A percentile compares a stretch with the other conserved stretches of the same genome.
Evolutionary conservation across 164 flowering plant genomes (phyloP).

Genomic region (Umbilicus rupestris): DNA sequence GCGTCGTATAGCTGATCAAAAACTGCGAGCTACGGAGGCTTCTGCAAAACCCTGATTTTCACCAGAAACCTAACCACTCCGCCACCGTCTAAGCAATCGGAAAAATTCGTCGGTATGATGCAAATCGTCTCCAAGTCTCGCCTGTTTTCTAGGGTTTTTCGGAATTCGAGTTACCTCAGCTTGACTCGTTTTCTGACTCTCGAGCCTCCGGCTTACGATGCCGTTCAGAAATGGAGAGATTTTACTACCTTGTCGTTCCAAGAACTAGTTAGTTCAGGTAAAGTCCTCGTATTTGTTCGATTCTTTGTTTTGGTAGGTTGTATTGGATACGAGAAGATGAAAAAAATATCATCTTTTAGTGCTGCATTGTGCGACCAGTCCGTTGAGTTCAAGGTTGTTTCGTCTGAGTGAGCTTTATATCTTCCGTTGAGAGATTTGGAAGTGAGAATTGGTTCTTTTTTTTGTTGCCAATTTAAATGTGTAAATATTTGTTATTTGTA

Average conservation of each 20-base stretch:
- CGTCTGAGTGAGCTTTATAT: no score
- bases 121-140: conserved; percentile 28
- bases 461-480: no score
- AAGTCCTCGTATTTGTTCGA: neutral
- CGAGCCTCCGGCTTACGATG: conserved; percentile 10
- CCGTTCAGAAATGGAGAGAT: conserved; percentile 15
- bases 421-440: no score
- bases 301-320: neutral
- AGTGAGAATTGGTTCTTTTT: no score
- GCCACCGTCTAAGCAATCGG: neutral
- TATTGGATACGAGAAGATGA: neutral
- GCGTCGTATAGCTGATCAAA: no score
- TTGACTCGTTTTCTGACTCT: conserved; percentile 18
- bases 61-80: no score
- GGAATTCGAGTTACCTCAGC: conserved; percentile 16
- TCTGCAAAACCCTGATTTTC: no score
- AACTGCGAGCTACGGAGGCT: no score
- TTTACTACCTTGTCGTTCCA: conserved; percentile 9
- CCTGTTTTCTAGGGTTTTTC: conserved; percentile 26
- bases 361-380: no score
- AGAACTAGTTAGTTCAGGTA: neutral
- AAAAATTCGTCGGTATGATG: conserved; percentile 15
- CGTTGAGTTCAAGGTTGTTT: no score
- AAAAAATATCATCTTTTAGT: neutral
- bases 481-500: neutral